These are phyloP conservation scores for Funneliformis caledonium DNA, from an alignment of 371 early-diverging fungal genomes.

Conservation along the genomic window DNA sequence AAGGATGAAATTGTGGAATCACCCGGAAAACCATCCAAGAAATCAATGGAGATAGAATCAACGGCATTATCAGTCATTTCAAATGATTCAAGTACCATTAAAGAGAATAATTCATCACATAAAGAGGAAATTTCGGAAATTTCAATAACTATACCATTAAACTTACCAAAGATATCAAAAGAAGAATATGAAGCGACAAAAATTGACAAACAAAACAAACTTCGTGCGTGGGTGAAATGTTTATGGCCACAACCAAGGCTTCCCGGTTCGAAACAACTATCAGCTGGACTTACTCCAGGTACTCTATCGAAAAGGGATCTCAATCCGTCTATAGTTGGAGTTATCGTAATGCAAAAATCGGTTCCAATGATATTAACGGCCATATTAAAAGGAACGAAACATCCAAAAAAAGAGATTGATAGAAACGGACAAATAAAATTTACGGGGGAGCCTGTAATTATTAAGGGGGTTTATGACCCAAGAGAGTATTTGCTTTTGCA, in stretches of 20 bases:
- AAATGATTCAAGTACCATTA: neutral
- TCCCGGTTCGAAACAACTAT: neutral
- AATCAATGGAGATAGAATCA: neutral
- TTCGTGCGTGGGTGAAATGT: neutral
- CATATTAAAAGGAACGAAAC: neutral
- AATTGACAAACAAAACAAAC: neutral
- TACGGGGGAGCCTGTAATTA: neutral
- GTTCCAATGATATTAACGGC: slow-evolving; percentile 3
- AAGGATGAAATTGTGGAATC: neutral
- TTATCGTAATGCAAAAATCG: neutral
- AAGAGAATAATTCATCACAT: neutral
- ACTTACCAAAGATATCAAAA: neutral
- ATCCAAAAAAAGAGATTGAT: neutral
- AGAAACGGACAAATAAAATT: neutral
- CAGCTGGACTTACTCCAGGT: neutral
- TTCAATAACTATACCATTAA: neutral
- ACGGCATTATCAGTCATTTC: neutral
- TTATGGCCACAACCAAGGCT: slow-evolving; percentile 6
- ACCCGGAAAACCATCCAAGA: neutral
- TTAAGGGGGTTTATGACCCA: neutral
- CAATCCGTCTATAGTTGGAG: neutral
- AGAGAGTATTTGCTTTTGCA: slow-evolving; percentile 12
- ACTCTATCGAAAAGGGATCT: neutral
- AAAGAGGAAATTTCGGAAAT: neutral
- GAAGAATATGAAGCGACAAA: neutral